phyloP scores from a whole-genome alignment of 1,284 basidiomycete genomes.

The Rhodotorula mucilaginosa region DNA sequence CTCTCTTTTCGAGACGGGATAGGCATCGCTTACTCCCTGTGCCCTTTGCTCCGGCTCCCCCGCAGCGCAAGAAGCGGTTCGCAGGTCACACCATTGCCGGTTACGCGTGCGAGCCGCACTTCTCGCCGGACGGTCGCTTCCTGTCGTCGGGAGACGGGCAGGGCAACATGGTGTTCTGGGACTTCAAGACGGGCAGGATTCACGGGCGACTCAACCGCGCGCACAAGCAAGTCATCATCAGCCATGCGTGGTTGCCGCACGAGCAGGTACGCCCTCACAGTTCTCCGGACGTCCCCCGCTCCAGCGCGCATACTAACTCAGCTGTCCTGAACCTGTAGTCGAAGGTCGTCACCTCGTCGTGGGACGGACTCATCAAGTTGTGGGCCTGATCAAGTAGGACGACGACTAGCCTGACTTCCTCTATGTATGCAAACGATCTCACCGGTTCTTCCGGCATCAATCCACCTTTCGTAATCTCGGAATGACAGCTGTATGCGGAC shows the following conservation, averaged over 20 bases:
- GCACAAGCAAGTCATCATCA: slow-evolving; percentile 91
- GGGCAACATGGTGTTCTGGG: slow-evolving; percentile 97
- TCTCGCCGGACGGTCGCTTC: slow-evolving; percentile 97
- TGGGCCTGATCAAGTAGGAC: slow-evolving; percentile 15
- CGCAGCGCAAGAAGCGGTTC: slow-evolving; percentile 78
- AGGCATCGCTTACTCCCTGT: background rate
- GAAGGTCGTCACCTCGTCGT: slow-evolving; percentile 37
- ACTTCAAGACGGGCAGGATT: slow-evolving; percentile 94
- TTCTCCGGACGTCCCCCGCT: background rate
- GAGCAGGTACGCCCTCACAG: slow-evolving; percentile 70
- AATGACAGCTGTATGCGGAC: too few relatives aligned
- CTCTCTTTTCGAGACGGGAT: background rate
- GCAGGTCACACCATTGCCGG: slow-evolving; percentile 94
- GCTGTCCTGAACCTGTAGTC: slow-evolving; percentile 13
- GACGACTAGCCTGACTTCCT: background rate
- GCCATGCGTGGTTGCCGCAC: slow-evolving; percentile 96
- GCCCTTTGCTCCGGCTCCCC: too few relatives aligned
- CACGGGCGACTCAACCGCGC: slow-evolving; percentile 76
- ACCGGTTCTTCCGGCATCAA: too few relatives aligned
- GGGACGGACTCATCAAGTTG: slow-evolving; percentile 40
- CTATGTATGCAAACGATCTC: background rate
- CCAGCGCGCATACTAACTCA: background rate
- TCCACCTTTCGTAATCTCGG: too few relatives aligned
- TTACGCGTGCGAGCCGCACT: slow-evolving; percentile 93
- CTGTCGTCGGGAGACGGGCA: slow-evolving; percentile 92